Conservation (phyloP, 345 rosid species). For the Salix exigua region DNA sequence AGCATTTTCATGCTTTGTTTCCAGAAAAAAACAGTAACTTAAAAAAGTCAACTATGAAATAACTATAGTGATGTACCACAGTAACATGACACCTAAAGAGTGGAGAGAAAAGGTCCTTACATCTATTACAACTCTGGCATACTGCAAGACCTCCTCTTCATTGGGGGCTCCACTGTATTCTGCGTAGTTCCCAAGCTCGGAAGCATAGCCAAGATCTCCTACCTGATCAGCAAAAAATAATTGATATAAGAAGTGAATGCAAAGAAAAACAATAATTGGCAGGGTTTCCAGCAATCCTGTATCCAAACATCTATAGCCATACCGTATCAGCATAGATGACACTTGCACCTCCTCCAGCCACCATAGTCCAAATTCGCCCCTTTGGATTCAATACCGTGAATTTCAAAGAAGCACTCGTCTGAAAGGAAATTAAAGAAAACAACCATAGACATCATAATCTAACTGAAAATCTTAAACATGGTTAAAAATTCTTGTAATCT, state of each 20-base stretch:
- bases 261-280: background rate
- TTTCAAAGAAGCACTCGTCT: slow-evolving; percentile 97
- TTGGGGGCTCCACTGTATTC: slow-evolving; percentile 98
- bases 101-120: slow-evolving; percentile 35
- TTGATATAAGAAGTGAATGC: background rate
- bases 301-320: slow-evolving; percentile 18
- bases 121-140: slow-evolving; percentile 96
- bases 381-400: slow-evolving; percentile 91
- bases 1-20: too few species aligned
- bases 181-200: slow-evolving; percentile 89
- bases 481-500: background rate
- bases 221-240: slow-evolving; percentile 41
- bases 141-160: slow-evolving; percentile 93
- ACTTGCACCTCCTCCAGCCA: slow-evolving; percentile 99
- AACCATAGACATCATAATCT: background rate
- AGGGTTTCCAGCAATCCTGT: background rate
- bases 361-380: slow-evolving; percentile 95
- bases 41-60: background rate
- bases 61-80: background rate
- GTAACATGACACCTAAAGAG: background rate
- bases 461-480: background rate
- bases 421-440: slow-evolving; percentile 20
- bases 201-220: slow-evolving; percentile 91
- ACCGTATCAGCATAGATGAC: slow-evolving; percentile 95
- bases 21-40: too few species aligned